Evolutionary conservation across 75 land plant species (phyloP).

Genomic region (Sequoia sempervirens): DNA sequence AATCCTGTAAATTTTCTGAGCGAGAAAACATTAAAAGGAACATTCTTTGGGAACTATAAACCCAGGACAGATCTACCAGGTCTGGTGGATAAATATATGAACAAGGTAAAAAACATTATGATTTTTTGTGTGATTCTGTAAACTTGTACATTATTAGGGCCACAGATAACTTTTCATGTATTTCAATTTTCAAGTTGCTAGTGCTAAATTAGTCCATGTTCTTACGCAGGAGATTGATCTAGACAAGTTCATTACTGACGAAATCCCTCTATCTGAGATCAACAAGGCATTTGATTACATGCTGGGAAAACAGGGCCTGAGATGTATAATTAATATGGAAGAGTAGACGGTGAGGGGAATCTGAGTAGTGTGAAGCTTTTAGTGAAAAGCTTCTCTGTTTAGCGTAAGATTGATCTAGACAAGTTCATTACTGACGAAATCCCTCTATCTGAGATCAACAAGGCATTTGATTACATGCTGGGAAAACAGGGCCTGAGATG

Average conservation of each 20-base stretch:
- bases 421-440: conserved; percentile 76
- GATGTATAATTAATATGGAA: conserved; percentile 63
- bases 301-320: conserved; percentile 55
- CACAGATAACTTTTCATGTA: too few species aligned
- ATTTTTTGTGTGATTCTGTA: too few species aligned
- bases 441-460: conserved; percentile 73
- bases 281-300: conserved; percentile 80
- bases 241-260: conserved; percentile 84
- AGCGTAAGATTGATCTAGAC: conserved; percentile 64
- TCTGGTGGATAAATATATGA: conserved; percentile 41
- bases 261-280: conserved; percentile 60
- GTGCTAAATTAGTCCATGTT: too few species aligned
- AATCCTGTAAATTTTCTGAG: conserved; percentile 25
- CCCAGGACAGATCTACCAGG: conserved; percentile 27
- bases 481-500: conserved; percentile 69
- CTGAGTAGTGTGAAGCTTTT: too few species aligned
- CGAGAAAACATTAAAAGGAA: conserved; percentile 38
- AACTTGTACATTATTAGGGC: too few species aligned
- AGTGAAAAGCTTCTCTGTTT: too few species aligned
- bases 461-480: conserved; percentile 68
- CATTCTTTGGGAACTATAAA: conserved; percentile 44
- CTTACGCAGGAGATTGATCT: conserved; percentile 61
- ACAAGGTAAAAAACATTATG: conserved; percentile 23
- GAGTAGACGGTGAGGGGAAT: too few species aligned
- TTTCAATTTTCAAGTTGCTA: too few species aligned